phyloP scores from a whole-genome alignment of 257 asterid genomes.

The Solanum dulcamara region DNA sequence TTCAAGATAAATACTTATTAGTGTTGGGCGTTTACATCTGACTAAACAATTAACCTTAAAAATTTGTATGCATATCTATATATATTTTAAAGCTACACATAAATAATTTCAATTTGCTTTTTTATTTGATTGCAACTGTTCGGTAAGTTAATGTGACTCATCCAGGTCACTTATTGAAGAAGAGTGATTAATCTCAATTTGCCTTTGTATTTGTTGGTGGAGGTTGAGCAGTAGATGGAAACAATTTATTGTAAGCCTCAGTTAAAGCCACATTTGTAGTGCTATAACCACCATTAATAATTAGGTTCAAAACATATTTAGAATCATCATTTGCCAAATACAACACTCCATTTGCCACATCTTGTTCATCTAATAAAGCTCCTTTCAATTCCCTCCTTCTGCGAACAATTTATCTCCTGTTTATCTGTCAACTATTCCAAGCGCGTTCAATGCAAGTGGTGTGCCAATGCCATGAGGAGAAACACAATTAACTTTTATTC shows the following conservation, averaged over 20 bases:
- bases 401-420: not conserved
- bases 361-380: not conserved
- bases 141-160: not conserved
- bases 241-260: not conserved
- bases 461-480: not conserved
- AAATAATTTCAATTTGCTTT: no score
- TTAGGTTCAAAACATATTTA: not conserved
- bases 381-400: not conserved
- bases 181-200: not conserved
- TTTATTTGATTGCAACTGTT: no score
- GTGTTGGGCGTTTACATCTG: no score
- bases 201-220: not conserved
- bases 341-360: not conserved
- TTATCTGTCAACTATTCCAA: not conserved
- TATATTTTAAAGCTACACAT: no score
- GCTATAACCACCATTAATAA: not conserved
- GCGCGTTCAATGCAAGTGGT: not conserved
- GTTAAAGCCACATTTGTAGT: not conserved
- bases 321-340: not conserved
- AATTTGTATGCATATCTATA: no score
- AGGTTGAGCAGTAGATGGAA: not conserved
- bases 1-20: no score
- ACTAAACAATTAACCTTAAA: no score
- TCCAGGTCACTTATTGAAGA: not conserved
- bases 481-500: not conserved